Conservation (phyloP, 192 early-diverging fungal genomes). For the Irineochytrium annulatum region DNA sequence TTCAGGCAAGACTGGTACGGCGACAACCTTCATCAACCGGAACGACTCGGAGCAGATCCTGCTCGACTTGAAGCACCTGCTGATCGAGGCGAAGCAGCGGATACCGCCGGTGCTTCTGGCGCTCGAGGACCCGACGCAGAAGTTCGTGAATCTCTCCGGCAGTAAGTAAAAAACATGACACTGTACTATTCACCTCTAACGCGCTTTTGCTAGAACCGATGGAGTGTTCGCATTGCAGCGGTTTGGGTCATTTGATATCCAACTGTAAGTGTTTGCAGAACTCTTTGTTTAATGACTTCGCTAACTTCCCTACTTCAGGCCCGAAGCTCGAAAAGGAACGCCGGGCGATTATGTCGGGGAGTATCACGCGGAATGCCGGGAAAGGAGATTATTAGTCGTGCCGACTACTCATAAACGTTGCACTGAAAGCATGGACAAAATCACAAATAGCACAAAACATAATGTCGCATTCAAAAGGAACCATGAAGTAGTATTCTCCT, state of each 20-base stretch:
- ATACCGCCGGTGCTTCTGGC: conserved; percentile 83
- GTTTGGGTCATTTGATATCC: conserved; percentile 85
- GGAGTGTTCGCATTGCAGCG: conserved; percentile 92
- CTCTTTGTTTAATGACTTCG: conserved; percentile 84
- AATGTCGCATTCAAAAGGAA: no score
- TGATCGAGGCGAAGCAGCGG: conserved; percentile 86
- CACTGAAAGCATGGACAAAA: no score
- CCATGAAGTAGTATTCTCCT: no score
- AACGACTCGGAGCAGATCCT: conserved; percentile 90
- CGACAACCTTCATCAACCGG: conserved; percentile 93
- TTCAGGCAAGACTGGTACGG: conserved; percentile 91
- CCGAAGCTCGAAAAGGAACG: conserved; percentile 52
- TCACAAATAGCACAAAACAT: no score
- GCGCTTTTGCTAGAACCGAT: conserved; percentile 36
- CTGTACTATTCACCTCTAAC: conserved; percentile 4
- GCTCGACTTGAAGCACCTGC: conserved; percentile 89
- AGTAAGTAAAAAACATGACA: conserved; percentile 8
- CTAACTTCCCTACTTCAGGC: conserved; percentile 81
- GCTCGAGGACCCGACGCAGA: conserved; percentile 84
- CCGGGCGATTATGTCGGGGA: conserved; percentile 62
- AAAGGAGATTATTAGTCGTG: conserved; percentile 18
- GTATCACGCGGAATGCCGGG: conserved; percentile 30
- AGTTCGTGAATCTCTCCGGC: conserved; percentile 65
- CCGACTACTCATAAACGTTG: no score
- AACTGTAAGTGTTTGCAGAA: conserved; percentile 83